Base-by-base conservation (phyloP, 139 green algal genomes). In the Protoeuglena noctilucae region DNA sequence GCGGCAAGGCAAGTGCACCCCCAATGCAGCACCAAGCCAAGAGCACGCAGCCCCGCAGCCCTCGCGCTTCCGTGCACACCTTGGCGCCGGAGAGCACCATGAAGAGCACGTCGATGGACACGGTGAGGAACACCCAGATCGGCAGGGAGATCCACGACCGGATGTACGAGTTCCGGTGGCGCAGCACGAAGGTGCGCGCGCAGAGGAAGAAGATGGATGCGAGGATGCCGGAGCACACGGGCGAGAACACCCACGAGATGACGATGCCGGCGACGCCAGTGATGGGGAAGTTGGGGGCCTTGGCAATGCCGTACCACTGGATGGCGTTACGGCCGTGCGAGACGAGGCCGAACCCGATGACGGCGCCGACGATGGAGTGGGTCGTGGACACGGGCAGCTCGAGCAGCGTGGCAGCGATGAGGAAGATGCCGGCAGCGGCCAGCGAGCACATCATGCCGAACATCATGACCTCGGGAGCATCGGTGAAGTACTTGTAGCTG, bases 381-480 rank as follows among this genome's bases (percentile, higher is more conserved):
- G 75, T 83, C 18, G 66, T 80, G 25, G 66, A 79, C 22, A 85
- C 77, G 4, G 82, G 66, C 29, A 79, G 57, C 40, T 68, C 62
- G 7, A 78, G 30, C 59, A 77, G 67, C 27, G 74, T 63, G 45
- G 68, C 65, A 30, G 73, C 1, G 26, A 63, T 40, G 3, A 84
- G 55, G 68, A 69, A 83, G 49, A 74, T 47, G n/a, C 65, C 72
- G 3, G 77, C 63, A 0, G 72, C 63, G 1, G 65, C 46, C 39
- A 81, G 39, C 1, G 69, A 67, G 48, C 67, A 78, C 24, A 86
- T 45, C 67, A 84, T 82, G 30, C 77, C 77, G 28, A 74, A 82
- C 66, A 79, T 74, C 40, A 74, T 52, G 28, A 80, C 45, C 12
- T 75, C 61, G 19, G 74, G 74, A 22, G 53, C 49, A 18, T 64